phyloP scores from a whole-genome alignment of 2,329 filamentous ascomycete species.

The Sporothrix dimorphospora region DNA sequence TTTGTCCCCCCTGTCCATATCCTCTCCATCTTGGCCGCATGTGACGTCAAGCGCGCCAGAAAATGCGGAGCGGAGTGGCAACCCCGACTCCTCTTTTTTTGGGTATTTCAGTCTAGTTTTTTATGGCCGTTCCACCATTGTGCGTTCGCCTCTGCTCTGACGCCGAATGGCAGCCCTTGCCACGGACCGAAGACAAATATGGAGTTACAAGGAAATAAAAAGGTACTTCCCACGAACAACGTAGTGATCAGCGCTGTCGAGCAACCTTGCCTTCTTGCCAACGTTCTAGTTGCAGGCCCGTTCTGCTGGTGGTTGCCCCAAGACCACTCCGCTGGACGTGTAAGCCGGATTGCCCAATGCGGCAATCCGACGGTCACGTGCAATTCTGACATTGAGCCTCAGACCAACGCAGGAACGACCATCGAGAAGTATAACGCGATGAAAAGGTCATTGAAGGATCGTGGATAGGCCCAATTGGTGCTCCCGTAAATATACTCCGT shows the following conservation, averaged over 20 bases:
- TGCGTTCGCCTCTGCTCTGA: background rate
- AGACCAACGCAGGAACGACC: background rate
- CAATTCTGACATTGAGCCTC: background rate
- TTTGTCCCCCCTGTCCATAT: background rate
- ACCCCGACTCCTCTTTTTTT: background rate
- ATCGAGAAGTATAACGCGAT: too few relatives aligned
- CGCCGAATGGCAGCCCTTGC: background rate
- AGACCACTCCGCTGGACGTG: background rate
- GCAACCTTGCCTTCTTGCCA: slow-evolving; percentile 1
- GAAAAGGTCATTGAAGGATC: background rate
- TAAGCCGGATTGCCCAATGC: background rate
- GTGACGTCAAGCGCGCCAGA: background rate
- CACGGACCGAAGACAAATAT: background rate
- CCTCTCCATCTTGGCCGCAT: slow-evolving; percentile 5
- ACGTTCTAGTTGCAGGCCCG: background rate
- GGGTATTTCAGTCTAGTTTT: background rate
- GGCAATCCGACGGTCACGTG: slow-evolving; percentile 12
- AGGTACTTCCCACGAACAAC: background rate
- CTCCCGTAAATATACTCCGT: background rate
- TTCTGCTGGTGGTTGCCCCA: background rate
- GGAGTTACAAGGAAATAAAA: background rate
- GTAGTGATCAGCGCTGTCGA: background rate
- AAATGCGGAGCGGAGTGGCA: slow-evolving; percentile 18
- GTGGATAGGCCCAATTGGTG: background rate
- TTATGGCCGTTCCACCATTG: background rate